Percentiles rank a stretch among this genome's conserved stretches.
phyloP scores from a whole-genome alignment of 768 basidiomycete genomes.

The Sarcodon aspratus region DNA sequence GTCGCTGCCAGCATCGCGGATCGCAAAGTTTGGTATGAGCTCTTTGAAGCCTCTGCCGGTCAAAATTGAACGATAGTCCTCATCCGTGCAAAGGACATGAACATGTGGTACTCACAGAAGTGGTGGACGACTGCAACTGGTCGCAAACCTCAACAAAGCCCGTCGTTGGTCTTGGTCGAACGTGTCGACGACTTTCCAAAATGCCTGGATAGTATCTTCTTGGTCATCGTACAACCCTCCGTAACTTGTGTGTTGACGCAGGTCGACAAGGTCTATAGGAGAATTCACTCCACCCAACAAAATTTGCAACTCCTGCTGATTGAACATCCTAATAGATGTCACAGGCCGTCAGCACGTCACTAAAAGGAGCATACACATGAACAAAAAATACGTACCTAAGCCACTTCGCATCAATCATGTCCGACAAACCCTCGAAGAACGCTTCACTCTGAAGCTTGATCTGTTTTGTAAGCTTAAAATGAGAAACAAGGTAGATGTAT shows the following conservation, averaged over 20 bases:
- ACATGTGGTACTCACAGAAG: slow-evolving; percentile 43
- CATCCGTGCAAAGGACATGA: background rate
- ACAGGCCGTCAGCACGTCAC: background rate
- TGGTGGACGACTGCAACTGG: slow-evolving; percentile 84
- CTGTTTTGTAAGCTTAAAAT: slow-evolving; percentile 82
- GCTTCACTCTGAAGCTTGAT: slow-evolving; percentile 76
- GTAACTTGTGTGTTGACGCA: slow-evolving; percentile 67
- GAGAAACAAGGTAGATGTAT: slow-evolving; percentile 84
- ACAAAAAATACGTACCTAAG: slow-evolving; percentile 38
- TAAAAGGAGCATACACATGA: background rate
- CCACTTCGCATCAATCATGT: slow-evolving; percentile 90
- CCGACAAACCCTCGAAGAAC: slow-evolving; percentile 87
- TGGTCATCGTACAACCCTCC: slow-evolving; percentile 69
- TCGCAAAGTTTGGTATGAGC: slow-evolving; percentile 79
- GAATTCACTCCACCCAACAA: slow-evolving; percentile 83
- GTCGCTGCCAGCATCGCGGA: slow-evolving; percentile 72
- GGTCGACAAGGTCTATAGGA: slow-evolving; percentile 75
- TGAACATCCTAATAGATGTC: slow-evolving; percentile 67
- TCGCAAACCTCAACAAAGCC: slow-evolving; percentile 80
- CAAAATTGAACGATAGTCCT: background rate
- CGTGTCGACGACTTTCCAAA: slow-evolving; percentile 80
- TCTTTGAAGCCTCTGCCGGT: slow-evolving; percentile 66
- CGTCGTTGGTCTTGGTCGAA: slow-evolving; percentile 77
- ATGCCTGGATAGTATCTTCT: slow-evolving; percentile 59
- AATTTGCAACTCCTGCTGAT: slow-evolving; percentile 90